Conservation (phyloP, 257 asterid species). For the Catharanthus roseus region DNA sequence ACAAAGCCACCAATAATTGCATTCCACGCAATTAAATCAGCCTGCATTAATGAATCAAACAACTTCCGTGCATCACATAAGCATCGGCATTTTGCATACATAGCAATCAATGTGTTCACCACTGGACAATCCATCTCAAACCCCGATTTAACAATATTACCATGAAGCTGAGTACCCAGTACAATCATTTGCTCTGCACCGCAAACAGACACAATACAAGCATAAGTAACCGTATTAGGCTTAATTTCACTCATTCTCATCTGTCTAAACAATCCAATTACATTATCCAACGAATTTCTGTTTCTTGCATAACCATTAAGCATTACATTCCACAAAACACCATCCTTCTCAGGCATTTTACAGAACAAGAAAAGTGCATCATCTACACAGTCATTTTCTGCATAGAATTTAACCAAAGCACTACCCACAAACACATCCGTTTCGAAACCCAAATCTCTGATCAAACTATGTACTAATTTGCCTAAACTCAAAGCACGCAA, state of each 20-base stretch:
- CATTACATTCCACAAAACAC: slow-evolving; percentile 80
- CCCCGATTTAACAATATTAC: slow-evolving; percentile 52
- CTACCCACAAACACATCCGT: slow-evolving; percentile 74
- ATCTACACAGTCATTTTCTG: slow-evolving; percentile 53
- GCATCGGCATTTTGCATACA: slow-evolving; percentile 65
- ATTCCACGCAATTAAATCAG: slow-evolving; percentile 64
- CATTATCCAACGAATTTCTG: slow-evolving; percentile 35
- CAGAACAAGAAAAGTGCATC: slow-evolving; percentile 64
- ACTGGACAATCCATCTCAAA: slow-evolving; percentile 55
- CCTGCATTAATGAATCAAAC: slow-evolving; percentile 39
- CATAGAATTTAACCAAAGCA: slow-evolving; percentile 68
- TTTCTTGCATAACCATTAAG: slow-evolving; percentile 53
- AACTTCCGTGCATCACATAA: slow-evolving; percentile 49
- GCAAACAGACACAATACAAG: slow-evolving; percentile 61
- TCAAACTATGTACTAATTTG: slow-evolving; percentile 42
- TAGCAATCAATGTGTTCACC: slow-evolving; percentile 62
- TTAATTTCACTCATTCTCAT: slow-evolving; percentile 50
- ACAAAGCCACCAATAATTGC: slow-evolving; percentile 79
- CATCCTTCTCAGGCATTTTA: slow-evolving; percentile 62
- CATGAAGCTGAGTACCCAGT: slow-evolving; percentile 61
- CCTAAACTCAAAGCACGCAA: slow-evolving; percentile 45
- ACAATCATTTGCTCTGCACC: slow-evolving; percentile 44
- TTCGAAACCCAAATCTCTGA: slow-evolving; percentile 51
- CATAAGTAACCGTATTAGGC: slow-evolving; percentile 60
- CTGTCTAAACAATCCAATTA: slow-evolving; percentile 47